Evolutionary conservation across 2,329 filamentous ascomycete genomes (phyloP).

Genomic region (Chaetomium sp.): DNA sequence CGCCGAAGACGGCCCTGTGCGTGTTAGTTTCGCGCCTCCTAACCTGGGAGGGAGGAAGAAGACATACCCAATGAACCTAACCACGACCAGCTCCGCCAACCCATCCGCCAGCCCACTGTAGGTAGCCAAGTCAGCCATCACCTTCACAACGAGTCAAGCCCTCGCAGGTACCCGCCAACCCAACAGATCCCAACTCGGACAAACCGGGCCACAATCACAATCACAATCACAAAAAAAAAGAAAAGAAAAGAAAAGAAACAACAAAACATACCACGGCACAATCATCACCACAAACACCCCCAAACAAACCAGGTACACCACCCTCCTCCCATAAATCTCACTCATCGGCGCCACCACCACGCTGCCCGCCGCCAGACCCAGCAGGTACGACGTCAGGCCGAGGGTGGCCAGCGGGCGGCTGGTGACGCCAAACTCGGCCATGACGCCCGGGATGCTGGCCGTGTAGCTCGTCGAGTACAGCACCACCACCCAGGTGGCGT

Average conservation of each 20-base stretch:
- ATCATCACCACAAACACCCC: slow-evolving; percentile 65
- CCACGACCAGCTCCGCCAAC: slow-evolving; percentile 63
- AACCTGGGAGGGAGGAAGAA: background rate
- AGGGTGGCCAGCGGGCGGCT: slow-evolving; percentile 62
- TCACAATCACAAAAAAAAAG: background rate
- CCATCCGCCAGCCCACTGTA: slow-evolving; percentile 60
- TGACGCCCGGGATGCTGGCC: slow-evolving; percentile 66
- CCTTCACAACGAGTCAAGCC: too few species aligned
- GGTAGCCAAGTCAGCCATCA: background rate
- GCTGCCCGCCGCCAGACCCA: slow-evolving; percentile 69
- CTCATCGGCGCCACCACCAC: slow-evolving; percentile 72
- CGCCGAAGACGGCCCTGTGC: slow-evolving; percentile 41
- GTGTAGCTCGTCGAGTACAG: slow-evolving; percentile 77
- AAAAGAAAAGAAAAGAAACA: background rate
- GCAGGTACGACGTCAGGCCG: slow-evolving; percentile 73
- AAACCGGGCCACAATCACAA: too few species aligned
- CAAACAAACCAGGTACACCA: slow-evolving; percentile 67
- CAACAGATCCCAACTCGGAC: too few species aligned
- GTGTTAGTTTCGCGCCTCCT: background rate
- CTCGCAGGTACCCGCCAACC: too few species aligned
- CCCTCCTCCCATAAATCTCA: slow-evolving; percentile 65
- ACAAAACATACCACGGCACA: slow-evolving; percentile 55
- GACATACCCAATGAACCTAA: slow-evolving; percentile 66
- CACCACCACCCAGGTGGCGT: slow-evolving; percentile 53
- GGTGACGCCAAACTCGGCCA: slow-evolving; percentile 60